Evolutionary conservation across 1,139 yeast genomes (phyloP), one percentile per base, ranked within the genome.

Genomic region (Meyerozyma athensensis): DNA sequence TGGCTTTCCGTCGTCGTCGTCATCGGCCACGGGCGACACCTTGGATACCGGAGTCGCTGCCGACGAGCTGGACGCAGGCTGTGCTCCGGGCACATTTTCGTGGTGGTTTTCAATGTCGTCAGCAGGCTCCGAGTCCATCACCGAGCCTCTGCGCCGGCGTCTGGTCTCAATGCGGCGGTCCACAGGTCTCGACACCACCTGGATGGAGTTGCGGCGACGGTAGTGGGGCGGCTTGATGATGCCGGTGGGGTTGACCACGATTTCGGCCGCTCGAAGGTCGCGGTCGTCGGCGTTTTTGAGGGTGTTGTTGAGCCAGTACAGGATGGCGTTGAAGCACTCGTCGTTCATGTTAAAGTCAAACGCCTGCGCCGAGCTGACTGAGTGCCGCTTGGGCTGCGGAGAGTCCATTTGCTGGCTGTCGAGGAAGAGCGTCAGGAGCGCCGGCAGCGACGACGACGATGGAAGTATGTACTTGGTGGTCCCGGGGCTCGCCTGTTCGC

Each of bases 321-420:
- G 55, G 23, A 66, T 65, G 26, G 72, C 72, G 42, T 61, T 59
- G 42, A 63, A 58, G 42, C 72, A 66, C 43, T 66, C 72, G 41
- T 64, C 65, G 44, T 65, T 65, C 68, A 65, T 63, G 36, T 60
- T 59, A 39, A 63, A 60, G 41, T 63, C 64, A 39, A 59, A 53
- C 33, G 45, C 30, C 19, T 26, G 17, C 33, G 18, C 13, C 26
- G 34, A 18, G 40, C 33, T 19, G 34, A 24, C 14, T 19, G 26
- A 19, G 37, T 22, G 33, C 26, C 33, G 23, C 19, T 21, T 14
- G 14, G 26, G 20, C 9, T 20, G 16, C n/a, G 30, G 34, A 9
- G 19, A 9, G 7, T 10, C n/a, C 16, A 14, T 3, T 9, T 4
- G 14, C 13, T 37, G 32, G 20, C 36, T 33, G 17, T 35, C 30